These are phyloP conservation scores for Antarctomyces pellizariae DNA, from an alignment of 495 filamentous ascomycete genomes.

Conservation along the genomic window DNA sequence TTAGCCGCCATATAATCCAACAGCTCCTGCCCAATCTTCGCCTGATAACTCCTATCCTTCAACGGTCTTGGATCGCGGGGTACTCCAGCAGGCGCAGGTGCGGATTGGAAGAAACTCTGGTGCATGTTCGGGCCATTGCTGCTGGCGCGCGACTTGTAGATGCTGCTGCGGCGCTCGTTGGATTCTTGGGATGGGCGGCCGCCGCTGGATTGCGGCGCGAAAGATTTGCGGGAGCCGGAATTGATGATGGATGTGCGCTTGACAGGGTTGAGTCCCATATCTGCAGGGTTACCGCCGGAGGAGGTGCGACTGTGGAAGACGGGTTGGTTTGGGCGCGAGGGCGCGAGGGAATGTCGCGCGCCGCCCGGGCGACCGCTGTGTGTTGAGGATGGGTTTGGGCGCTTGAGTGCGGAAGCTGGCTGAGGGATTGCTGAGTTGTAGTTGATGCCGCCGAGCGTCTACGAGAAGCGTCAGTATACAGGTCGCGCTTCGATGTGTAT, in stretches of 20 bases:
- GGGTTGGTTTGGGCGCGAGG: slow-evolving; percentile 56
- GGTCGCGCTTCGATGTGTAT: no score
- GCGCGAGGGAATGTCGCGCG: slow-evolving; percentile 64
- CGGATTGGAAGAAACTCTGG: slow-evolving; percentile 82
- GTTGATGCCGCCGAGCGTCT: slow-evolving; percentile 50
- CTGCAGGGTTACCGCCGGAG: slow-evolving; percentile 48
- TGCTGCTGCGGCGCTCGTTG: slow-evolving; percentile 58
- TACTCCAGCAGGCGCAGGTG: slow-evolving; percentile 50
- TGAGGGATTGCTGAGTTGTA: slow-evolving; percentile 50
- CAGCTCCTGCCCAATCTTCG: slow-evolving; percentile 66
- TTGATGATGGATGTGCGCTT: slow-evolving; percentile 60
- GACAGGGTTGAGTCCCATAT: slow-evolving; percentile 60
- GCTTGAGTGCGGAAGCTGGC: slow-evolving; percentile 82
- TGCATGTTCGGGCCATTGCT: slow-evolving; percentile 35
- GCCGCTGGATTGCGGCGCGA: slow-evolving; percentile 35
- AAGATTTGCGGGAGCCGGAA: slow-evolving; percentile 39
- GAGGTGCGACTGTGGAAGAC: slow-evolving; percentile 70
- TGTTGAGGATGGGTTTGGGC: slow-evolving; percentile 60
- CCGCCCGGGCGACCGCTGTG: slow-evolving; percentile 45
- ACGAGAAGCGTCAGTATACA: slow-evolving; percentile 7
- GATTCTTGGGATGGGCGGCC: slow-evolving; percentile 24
- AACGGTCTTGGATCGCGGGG: slow-evolving; percentile 78
- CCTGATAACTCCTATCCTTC: slow-evolving; percentile 55
- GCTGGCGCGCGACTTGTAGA: slow-evolving; percentile 44
- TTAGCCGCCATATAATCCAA: slow-evolving; percentile 74